Conservation (phyloP, 1,284 basidiomycete genomes). For the Anthracocystis panici-leucophaei region DNA sequence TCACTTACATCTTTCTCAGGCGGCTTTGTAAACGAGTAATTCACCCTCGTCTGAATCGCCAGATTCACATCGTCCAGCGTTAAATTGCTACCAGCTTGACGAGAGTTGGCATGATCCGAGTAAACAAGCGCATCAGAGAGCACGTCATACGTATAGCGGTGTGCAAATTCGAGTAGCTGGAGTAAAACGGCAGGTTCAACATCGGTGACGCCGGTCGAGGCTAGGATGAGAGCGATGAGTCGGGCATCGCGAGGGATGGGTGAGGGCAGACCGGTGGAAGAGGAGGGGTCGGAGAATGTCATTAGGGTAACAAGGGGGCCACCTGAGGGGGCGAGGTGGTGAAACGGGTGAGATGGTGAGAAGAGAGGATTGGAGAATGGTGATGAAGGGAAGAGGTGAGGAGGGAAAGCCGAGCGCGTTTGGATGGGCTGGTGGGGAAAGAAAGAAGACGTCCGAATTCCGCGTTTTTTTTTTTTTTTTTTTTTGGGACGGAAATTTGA, state of each 20-base stretch:
- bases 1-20: slow-evolving; percentile 94
- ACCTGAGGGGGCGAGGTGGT: not conserved
- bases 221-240: slow-evolving; percentile 89
- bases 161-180: slow-evolving; percentile 94
- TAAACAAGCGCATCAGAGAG: slow-evolving; percentile 90
- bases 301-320: not conserved
- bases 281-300: not conserved
- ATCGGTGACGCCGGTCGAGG: slow-evolving; percentile 93
- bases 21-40: slow-evolving; percentile 91
- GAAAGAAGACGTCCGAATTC: not conserved
- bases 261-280: slow-evolving; percentile 23
- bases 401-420: not conserved
- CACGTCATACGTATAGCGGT: slow-evolving; percentile 92
- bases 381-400: not conserved
- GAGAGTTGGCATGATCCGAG: slow-evolving; percentile 82
- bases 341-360: not conserved
- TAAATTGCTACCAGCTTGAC: slow-evolving; percentile 51
- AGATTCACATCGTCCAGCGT: slow-evolving; percentile 91
- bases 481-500: not conserved
- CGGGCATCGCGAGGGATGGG: slow-evolving; percentile 83
- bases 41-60: slow-evolving; percentile 90
- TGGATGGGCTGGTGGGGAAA: not conserved
- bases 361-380: not conserved
- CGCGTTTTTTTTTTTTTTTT: not conserved
- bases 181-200: slow-evolving; percentile 92